Percentiles rank a stretch among this genome's conserved stretches.
phyloP scores from a whole-genome alignment of 805 yeast species.

The Yarrowia yakushimensis region DNA sequence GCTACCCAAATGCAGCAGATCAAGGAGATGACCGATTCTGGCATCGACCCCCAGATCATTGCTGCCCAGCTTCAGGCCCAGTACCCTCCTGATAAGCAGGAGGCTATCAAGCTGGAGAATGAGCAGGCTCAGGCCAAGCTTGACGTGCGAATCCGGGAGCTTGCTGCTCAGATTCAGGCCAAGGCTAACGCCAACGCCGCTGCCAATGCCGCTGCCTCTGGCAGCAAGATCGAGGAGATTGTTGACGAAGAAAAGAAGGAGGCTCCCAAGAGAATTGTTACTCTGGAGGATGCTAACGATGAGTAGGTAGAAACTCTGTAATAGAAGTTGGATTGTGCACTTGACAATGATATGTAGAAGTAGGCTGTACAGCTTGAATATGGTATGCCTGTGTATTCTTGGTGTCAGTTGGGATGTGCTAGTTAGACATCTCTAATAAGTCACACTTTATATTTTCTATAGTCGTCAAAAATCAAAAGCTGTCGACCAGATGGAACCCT shows the following conservation, averaged over 20 bases:
- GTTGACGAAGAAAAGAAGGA: background rate
- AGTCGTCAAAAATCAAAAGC: background rate
- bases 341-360: background rate
- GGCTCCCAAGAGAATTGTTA: conserved; percentile 24
- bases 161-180: background rate
- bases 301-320: background rate
- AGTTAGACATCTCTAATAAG: no score
- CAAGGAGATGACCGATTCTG: conserved; percentile 25
- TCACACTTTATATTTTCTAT: no score
- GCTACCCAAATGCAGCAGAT: conserved; percentile 10
- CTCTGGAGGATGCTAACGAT: conserved; percentile 25
- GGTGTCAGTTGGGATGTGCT: no score
- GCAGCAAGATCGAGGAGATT: conserved; percentile 7
- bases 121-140: conserved; percentile 19
- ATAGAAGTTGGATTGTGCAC: conserved; percentile 7
- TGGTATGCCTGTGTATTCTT: background rate
- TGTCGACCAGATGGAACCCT: background rate
- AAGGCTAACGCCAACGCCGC: background rate
- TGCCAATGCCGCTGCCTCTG: no score
- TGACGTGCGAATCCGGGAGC: background rate
- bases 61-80: conserved; percentile 20
- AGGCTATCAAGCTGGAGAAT: conserved; percentile 14
- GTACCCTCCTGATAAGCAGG: conserved; percentile 12
- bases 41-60: conserved; percentile 8
- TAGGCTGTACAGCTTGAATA: background rate